These are phyloP conservation scores for Flaveria brownii DNA, from an alignment of 129 eudicot species.

Conservation along the genomic window DNA sequence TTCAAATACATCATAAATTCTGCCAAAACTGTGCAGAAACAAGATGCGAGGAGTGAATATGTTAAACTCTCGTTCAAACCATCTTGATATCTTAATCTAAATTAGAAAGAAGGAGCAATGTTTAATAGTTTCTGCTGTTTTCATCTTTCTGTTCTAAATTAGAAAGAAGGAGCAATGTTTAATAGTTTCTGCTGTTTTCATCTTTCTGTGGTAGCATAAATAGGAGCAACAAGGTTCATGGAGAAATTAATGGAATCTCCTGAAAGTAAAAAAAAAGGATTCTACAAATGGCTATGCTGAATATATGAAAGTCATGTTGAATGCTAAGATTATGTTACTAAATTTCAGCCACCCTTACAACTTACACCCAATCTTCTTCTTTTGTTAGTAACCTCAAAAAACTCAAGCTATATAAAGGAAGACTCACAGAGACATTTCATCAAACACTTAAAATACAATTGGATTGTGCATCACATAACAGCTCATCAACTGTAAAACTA, in stretches of 20 bases:
- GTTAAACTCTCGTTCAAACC: too few relatives aligned
- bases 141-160: constrained; percentile 10
- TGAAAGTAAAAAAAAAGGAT: not conserved
- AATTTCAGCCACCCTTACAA: not conserved
- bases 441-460: constrained; percentile 2
- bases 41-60: not conserved
- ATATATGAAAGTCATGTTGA: not conserved
- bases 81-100: not conserved
- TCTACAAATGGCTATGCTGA: not conserved
- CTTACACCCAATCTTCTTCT: not conserved
- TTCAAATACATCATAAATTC: not conserved
- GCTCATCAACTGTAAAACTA: not conserved
- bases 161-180: not conserved
- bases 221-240: not conserved
- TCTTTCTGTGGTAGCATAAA: not conserved
- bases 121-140: not conserved
- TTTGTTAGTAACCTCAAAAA: not conserved
- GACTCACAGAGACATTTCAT: constrained; percentile 15
- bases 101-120: not conserved
- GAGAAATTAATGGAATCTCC: not conserved
- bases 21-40: not conserved
- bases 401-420: not conserved
- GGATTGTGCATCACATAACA: not conserved
- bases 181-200: constrained; percentile 11
- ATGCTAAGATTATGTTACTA: not conserved